Conservation (phyloP, 331 rosid genomes). For the Dryas integrifolia region DNA sequence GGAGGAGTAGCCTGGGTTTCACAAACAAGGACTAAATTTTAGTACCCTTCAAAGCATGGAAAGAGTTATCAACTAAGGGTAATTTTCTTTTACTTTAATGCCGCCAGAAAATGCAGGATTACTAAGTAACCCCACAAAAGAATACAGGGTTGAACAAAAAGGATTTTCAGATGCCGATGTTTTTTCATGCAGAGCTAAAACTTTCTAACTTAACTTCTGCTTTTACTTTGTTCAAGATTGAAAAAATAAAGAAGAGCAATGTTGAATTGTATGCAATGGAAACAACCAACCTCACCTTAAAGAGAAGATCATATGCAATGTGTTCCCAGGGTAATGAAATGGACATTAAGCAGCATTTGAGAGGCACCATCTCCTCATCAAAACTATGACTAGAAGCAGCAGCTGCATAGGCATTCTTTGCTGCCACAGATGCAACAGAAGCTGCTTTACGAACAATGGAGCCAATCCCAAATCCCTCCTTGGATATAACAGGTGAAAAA, state of each 20-base stretch:
- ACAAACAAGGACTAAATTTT: constrained; percentile 8
- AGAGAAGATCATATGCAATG: constrained; percentile 86
- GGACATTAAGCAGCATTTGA: constrained; percentile 96
- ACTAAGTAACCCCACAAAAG: neutral
- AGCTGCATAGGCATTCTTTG: constrained; percentile 87
- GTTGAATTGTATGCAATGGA: too few species aligned
- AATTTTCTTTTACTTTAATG: neutral
- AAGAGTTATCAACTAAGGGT: neutral
- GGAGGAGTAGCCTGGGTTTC: constrained; percentile 77
- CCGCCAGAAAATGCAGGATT: neutral
- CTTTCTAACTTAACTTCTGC: neutral
- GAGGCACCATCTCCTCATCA: constrained; percentile 80
- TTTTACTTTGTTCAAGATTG: neutral
- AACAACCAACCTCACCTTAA: constrained; percentile 62
- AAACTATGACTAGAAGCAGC: constrained; percentile 58
- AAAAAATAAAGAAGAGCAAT: neutral
- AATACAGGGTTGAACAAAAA: constrained; percentile 1
- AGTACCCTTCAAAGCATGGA: constrained; percentile 20
- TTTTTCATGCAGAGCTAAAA: neutral
- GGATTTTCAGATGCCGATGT: neutral
- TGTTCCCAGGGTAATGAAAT: constrained; percentile 96
- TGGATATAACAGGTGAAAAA: constrained; percentile 75
- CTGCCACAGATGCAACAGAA: constrained; percentile 81
- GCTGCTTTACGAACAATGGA: constrained; percentile 85
- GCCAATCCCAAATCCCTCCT: constrained; percentile 76